Conservation (phyloP, 1,284 basidiomycete species). For the Rhodotorula mucilaginosa region DNA sequence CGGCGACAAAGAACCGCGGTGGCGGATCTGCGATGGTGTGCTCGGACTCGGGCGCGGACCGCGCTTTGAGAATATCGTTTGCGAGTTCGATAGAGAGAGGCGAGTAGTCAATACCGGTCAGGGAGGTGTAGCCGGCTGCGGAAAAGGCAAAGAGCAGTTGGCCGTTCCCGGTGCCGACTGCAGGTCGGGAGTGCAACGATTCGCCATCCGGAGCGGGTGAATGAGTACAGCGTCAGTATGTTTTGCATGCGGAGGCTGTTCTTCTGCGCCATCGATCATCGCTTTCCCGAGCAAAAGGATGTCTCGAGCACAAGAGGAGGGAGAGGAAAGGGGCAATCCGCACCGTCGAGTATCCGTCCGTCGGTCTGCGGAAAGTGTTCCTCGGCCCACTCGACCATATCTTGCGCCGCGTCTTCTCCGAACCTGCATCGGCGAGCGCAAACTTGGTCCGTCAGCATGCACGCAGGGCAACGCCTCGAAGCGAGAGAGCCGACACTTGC, state of each 20-base stretch:
- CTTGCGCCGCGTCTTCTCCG: slow-evolving; percentile 72
- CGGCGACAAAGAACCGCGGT: slow-evolving; percentile 43
- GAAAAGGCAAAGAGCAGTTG: slow-evolving; percentile 70
- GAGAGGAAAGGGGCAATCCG: not conserved
- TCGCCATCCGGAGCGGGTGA: not conserved
- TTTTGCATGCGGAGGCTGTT: not conserved
- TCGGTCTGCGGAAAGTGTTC: slow-evolving; percentile 37
- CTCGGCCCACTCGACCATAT: slow-evolving; percentile 60
- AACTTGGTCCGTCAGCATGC: no score
- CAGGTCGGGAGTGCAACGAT: not conserved
- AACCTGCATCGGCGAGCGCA: slow-evolving; percentile 59
- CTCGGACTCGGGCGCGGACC: slow-evolving; percentile 3
- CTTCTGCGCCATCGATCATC: not conserved
- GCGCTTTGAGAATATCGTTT: slow-evolving; percentile 25
- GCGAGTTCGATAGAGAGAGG: slow-evolving; percentile 60
- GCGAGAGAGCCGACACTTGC: slow-evolving; percentile 51
- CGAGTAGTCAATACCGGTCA: slow-evolving; percentile 82
- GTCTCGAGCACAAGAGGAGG: not conserved
- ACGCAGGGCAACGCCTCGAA: no score
- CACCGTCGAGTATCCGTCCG: slow-evolving; percentile 43
- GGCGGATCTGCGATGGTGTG: slow-evolving; percentile 10
- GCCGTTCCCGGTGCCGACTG: slow-evolving; percentile 80
- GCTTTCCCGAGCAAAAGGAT: not conserved
- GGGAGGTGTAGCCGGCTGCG: slow-evolving; percentile 63
- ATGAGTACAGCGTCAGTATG: not conserved